Conservation (phyloP, 2,329 filamentous ascomycete genomes). For the Ophiostoma sp. region DNA sequence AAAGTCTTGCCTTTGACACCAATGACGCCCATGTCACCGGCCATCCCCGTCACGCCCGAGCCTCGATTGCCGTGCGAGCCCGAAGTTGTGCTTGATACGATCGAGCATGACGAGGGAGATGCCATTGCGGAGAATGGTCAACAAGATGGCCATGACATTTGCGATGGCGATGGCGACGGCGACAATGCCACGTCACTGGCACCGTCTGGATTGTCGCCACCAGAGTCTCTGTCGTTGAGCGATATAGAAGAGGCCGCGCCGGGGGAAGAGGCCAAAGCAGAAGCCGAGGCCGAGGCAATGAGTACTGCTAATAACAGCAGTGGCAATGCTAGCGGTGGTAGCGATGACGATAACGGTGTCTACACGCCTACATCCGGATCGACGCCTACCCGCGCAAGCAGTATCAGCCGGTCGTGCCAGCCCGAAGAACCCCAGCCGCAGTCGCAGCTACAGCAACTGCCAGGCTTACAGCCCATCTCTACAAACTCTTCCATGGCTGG, state of each 20-base stretch:
- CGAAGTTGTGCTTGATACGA: slow-evolving; percentile 21
- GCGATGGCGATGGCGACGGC: neutral
- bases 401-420: neutral
- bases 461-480: neutral
- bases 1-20: slow-evolving; percentile 36
- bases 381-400: slow-evolving; percentile 1
- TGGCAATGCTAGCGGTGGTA: neutral
- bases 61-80: neutral
- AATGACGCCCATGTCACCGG: slow-evolving; percentile 18
- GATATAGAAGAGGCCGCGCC: slow-evolving; percentile 22
- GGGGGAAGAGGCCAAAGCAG: slow-evolving; percentile 16
- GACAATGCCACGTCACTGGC: neutral
- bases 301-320: neutral
- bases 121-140: neutral
- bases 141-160: neutral
- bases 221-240: slow-evolving; percentile 16
- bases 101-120: slow-evolving; percentile 28
- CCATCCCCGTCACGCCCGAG: slow-evolving; percentile 13
- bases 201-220: slow-evolving; percentile 12
- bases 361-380: neutral
- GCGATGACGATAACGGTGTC: neutral
- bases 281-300: slow-evolving; percentile 3
- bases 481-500: neutral
- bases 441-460: neutral
- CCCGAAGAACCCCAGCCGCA: neutral